phyloP scores from a whole-genome alignment of 2,329 filamentous ascomycete species.

The Neoscytalidium dimidiatum region DNA sequence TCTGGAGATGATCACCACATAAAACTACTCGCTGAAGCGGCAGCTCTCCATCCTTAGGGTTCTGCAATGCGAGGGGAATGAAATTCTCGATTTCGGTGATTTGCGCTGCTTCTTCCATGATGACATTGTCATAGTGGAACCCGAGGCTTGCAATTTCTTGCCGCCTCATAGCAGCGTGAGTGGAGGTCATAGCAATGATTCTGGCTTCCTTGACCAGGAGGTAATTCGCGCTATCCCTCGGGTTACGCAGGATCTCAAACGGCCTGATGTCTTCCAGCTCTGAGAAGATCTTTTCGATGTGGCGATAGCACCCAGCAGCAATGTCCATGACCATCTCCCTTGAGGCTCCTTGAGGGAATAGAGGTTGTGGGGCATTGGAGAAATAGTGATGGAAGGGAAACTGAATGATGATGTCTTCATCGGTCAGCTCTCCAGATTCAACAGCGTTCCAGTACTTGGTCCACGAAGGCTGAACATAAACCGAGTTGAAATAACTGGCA shows the following conservation, averaged over 20 bases:
- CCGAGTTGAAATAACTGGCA: conserved; percentile 91
- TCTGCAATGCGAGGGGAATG: conserved; percentile 91
- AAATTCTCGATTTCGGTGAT: conserved; percentile 98
- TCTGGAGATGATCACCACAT: conserved; percentile 94
- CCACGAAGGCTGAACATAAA: conserved; percentile 90
- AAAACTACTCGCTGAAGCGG: conserved; percentile 85
- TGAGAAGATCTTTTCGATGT: conserved; percentile 86
- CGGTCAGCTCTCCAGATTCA: conserved; percentile 57
- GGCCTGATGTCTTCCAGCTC: conserved; percentile 91
- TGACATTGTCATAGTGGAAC: conserved; percentile 95
- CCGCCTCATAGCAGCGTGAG: conserved; percentile 91
- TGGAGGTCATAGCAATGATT: conserved; percentile 98
- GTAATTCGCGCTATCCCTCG: conserved; percentile 94
- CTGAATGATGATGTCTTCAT: conserved; percentile 64
- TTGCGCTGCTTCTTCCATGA: conserved; percentile 98
- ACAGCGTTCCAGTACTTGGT: conserved; percentile 73
- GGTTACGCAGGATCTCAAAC: conserved; percentile 88
- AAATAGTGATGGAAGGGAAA: conserved; percentile 94
- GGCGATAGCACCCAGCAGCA: conserved; percentile 80
- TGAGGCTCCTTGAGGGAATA: conserved; percentile 70
- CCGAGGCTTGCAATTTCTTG: conserved; percentile 89
- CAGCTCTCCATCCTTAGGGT: conserved; percentile 70
- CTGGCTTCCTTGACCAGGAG: conserved; percentile 93
- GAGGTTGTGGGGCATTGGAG: conserved; percentile 78
- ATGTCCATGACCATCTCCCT: conserved; percentile 73